Base-by-base conservation (phyloP, 345 rosid genomes). In the Salix suchowensis region DNA sequence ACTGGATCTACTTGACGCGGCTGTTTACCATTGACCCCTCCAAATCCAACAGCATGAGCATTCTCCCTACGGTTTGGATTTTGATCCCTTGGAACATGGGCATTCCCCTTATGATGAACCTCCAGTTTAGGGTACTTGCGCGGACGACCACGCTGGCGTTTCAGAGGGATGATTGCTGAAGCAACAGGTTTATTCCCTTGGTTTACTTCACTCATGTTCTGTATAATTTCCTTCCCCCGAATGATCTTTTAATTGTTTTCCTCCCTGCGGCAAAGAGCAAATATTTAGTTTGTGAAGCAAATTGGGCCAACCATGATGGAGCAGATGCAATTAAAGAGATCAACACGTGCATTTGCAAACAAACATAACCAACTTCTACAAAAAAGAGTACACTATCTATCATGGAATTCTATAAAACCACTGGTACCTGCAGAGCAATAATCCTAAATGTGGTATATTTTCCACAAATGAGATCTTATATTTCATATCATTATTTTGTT, bases 61-160 rank as follows among this genome's bases (percentile, higher is more conserved):
- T 82, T 87, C 66, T 84, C 86, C 44, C 79, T 80, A 0, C 37
- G 73, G 67, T 75, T 76, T 9, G 74, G 65, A 76, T 80, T 86
- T 64, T 55, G 82, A 73, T 62, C 72, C 71, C 80, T 79, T 14
- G 74, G 61, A 34, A 48, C 73, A 68, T 50, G 74, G 71, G 46
- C 77, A 79, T 58, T 72, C 55, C 76, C 79, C 60, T 70, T 75
- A 44, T 28, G 77, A 73, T 71, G 70, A 64, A 67, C 60, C 72
- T 61, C 78, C 28, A 50, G 61, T 46, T 76, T 84, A n/a, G 88
- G 91, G 81, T 83, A 61, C 81, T 96, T 93, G 58, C 94, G 88
- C 6, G 97, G 98, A 4, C 98, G 97, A 68, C 99, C 98, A 72
- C 95, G 96, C 77, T 83, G 89, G 46, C 97, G 89, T 81, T 92